Conservation (phyloP, 148 eudicot species). For the Camellia japonica region DNA sequence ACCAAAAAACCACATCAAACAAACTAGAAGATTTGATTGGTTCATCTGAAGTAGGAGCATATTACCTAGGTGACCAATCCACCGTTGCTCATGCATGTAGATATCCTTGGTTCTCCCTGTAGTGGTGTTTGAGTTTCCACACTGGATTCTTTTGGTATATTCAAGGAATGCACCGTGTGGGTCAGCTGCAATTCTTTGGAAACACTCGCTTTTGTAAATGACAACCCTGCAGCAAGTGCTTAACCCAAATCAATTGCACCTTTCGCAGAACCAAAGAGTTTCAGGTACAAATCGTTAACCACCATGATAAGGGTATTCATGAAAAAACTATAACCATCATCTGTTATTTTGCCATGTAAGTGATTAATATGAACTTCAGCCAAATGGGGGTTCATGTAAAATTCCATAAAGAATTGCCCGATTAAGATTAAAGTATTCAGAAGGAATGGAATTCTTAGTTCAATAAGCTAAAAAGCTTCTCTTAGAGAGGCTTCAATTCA, state of each 20-base stretch:
- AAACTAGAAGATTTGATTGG: no score
- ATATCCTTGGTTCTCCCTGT: no score
- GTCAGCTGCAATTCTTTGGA: no score
- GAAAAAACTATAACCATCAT: slow-evolving; percentile 76
- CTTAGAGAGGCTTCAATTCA: slow-evolving; percentile 50
- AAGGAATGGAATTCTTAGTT: slow-evolving; percentile 64
- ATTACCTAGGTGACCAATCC: no score
- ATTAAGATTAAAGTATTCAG: slow-evolving; percentile 51
- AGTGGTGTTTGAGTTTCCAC: no score
- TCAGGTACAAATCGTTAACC: slow-evolving; percentile 56
- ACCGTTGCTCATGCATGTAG: no score
- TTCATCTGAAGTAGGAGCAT: no score
- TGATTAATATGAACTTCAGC: slow-evolving; percentile 56
- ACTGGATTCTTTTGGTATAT: no score
- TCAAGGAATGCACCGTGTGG: no score
- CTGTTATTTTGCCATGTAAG: slow-evolving; percentile 65
- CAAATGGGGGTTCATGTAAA: slow-evolving; percentile 53
- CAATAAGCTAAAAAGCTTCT: slow-evolving; percentile 46
- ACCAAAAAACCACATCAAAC: neutral
- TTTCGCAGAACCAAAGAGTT: slow-evolving; percentile 51
- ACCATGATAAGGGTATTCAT: slow-evolving; percentile 39
- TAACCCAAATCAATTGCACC: slow-evolving; percentile 66
- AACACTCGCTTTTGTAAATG: no score
- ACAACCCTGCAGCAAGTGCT: no score
- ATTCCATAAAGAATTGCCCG: slow-evolving; percentile 63